Evolutionary conservation across 2,329 filamentous ascomycete species (phyloP).

Genomic region (Geosmithia flava): DNA sequence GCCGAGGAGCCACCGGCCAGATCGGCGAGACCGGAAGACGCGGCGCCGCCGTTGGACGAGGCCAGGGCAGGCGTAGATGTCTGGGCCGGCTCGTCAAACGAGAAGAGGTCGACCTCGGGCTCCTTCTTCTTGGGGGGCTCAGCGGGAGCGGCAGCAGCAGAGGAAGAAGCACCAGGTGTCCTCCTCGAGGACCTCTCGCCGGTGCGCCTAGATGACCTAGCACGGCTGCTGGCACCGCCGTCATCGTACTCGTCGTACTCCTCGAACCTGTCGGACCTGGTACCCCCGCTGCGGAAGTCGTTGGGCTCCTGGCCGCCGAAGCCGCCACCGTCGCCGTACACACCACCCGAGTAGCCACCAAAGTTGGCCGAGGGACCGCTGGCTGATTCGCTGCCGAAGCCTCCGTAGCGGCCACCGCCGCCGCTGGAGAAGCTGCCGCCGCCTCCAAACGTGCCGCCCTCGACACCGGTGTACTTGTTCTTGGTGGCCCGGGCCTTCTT

Average conservation of each 20-base stretch:
- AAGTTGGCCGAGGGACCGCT: conserved; percentile 33
- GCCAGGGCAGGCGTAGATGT: conserved; percentile 30
- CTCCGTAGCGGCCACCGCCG: conserved; percentile 58
- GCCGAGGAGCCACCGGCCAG: conserved; percentile 16
- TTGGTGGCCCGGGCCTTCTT: conserved; percentile 88
- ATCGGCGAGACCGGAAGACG: conserved; percentile 28
- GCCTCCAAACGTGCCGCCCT: conserved; percentile 57
- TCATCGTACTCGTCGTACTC: conserved; percentile 97
- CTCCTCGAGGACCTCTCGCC: conserved; percentile 23
- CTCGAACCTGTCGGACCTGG: conserved; percentile 68
- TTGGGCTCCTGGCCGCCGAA: conserved; percentile 63
- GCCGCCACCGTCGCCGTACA: conserved; percentile 92
- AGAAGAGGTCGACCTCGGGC: conserved; percentile 85
- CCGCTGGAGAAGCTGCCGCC: conserved; percentile 37
- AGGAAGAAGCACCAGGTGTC: conserved; percentile 16
- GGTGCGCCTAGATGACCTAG: conserved; percentile 21
- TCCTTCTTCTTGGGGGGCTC: conserved; percentile 70
- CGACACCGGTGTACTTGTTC: conserved; percentile 91
- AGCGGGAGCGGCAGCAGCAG: conserved; percentile 15
- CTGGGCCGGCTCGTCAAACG: conserved; percentile 67
- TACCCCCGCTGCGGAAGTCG: conserved; percentile 54
- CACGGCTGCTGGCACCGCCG: conserved; percentile 31
- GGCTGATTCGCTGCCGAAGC: conserved; percentile 80
- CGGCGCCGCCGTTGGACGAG: conserved; percentile 23
- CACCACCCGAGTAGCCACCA: conserved; percentile 54